Evolutionary conservation across 2,329 filamentous ascomycete genomes (phyloP).

Genomic region (Alternaria rosae): DNA sequence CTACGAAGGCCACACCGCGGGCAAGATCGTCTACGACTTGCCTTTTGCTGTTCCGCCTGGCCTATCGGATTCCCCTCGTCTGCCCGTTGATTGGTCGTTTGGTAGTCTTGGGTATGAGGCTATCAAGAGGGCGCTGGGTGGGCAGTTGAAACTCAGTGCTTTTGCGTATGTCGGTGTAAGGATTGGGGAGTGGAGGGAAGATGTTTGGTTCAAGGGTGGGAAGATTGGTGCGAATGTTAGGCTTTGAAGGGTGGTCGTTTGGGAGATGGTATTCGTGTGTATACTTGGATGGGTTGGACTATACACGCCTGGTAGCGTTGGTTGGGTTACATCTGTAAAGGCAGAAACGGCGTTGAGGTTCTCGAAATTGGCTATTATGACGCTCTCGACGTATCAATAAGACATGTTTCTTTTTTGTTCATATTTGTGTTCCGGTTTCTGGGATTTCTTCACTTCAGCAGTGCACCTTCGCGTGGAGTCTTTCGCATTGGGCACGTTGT

Average conservation of each 20-base stretch:
- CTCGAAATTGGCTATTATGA: neutral
- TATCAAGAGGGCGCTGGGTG: slow-evolving; percentile 79
- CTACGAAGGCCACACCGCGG: slow-evolving; percentile 82
- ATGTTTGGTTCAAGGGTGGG: slow-evolving; percentile 59
- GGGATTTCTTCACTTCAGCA: too few species aligned
- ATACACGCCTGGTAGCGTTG: neutral
- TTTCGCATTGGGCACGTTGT: neutral
- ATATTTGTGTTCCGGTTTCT: neutral
- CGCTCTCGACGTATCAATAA: neutral
- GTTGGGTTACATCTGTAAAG: neutral
- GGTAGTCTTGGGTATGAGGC: slow-evolving; percentile 83
- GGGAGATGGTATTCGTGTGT: neutral
- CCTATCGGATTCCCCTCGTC: slow-evolving; percentile 71
- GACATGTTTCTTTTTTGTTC: neutral
- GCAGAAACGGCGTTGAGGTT: neutral
- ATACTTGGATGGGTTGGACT: neutral
- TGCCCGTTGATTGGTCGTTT: slow-evolving; percentile 84
- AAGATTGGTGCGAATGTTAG: slow-evolving; percentile 58
- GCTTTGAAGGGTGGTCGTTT: slow-evolving; percentile 35
- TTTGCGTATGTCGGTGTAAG: slow-evolving; percentile 76
- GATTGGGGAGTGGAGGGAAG: slow-evolving; percentile 76
- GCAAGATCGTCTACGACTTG: slow-evolving; percentile 75
- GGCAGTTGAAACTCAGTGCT: slow-evolving; percentile 79
- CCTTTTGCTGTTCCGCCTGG: slow-evolving; percentile 82
- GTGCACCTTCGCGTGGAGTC: neutral